Conservation (phyloP, 1,139 yeast species). For the Lodderomyces margitis region DNA sequence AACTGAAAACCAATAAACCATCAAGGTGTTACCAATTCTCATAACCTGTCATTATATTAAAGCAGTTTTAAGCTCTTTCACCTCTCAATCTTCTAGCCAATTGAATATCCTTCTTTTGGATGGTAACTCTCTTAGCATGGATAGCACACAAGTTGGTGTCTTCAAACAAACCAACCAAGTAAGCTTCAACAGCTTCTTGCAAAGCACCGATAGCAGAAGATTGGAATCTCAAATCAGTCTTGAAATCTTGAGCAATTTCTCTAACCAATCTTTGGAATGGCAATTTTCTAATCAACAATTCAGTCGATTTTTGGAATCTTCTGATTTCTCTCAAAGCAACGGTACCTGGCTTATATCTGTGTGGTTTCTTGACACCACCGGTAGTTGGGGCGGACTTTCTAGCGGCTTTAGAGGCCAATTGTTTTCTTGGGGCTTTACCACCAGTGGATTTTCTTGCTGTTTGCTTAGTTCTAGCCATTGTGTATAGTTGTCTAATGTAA, state of each 20-base stretch:
- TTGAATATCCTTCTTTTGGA: slow-evolving; percentile 54
- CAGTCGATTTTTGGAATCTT: slow-evolving; percentile 54
- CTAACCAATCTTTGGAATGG: slow-evolving; percentile 52
- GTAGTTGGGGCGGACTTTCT: slow-evolving; percentile 53
- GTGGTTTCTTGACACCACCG: slow-evolving; percentile 55
- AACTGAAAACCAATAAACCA: slow-evolving; percentile 2
- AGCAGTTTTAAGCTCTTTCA: slow-evolving; percentile 49
- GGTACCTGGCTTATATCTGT: slow-evolving; percentile 57
- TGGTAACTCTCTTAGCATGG: slow-evolving; percentile 54
- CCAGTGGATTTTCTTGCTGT: slow-evolving; percentile 56
- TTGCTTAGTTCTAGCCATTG: slow-evolving; percentile 57
- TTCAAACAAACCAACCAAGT: slow-evolving; percentile 50
- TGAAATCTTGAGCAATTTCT: slow-evolving; percentile 51
- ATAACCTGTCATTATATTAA: not conserved
- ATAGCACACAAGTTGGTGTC: slow-evolving; percentile 55
- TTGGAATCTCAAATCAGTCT: slow-evolving; percentile 52
- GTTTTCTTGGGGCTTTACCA: slow-evolving; percentile 56
- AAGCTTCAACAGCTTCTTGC: slow-evolving; percentile 55
- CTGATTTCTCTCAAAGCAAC: slow-evolving; percentile 56
- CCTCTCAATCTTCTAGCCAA: slow-evolving; percentile 57
- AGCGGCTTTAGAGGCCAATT: slow-evolving; percentile 53
- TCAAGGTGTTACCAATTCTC: slow-evolving; percentile 2
- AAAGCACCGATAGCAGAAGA: slow-evolving; percentile 53
- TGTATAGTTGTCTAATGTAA: not conserved
- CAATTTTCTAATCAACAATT: slow-evolving; percentile 51